Evolutionary conservation across 2,329 filamentous ascomycete species (phyloP).

Genomic region (Fusarium neocosmosporiellum): DNA sequence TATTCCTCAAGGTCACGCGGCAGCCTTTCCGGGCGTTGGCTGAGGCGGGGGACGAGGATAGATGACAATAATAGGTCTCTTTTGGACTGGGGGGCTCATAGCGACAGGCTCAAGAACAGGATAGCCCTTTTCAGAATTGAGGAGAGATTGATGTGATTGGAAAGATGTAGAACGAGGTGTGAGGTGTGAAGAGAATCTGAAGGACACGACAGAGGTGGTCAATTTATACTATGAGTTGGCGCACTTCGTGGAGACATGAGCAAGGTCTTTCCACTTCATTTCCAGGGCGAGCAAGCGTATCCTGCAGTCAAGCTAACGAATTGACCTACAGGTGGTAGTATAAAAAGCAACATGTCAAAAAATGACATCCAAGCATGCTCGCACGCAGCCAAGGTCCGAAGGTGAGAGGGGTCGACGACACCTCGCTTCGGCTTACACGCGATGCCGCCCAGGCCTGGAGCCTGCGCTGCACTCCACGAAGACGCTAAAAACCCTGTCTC

Average conservation of each 20-base stretch:
- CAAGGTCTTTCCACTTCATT: not conserved
- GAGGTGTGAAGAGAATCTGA: not conserved
- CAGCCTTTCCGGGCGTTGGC: not conserved
- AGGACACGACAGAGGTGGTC: not conserved
- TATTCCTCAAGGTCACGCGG: not conserved
- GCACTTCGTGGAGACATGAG: not conserved
- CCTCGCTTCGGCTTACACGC: not conserved
- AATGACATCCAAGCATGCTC: not conserved
- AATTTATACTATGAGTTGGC: not conserved
- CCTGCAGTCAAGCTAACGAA: not conserved
- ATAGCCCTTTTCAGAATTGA: not conserved
- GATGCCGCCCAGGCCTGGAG: not conserved
- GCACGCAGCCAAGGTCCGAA: not conserved
- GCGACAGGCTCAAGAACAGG: not conserved
- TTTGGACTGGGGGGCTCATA: not conserved
- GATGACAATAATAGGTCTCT: not conserved
- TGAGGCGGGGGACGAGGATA: not conserved
- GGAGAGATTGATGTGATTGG: not conserved
- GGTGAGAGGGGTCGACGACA: not conserved
- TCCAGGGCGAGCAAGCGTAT: constrained; percentile 8
- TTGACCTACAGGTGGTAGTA: not conserved
- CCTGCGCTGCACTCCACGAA: not conserved
- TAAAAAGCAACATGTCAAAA: not conserved
- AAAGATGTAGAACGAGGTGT: not conserved
- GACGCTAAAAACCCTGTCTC: not conserved